These are phyloP conservation scores for Solanum pennellii DNA, from an alignment of 257 asterid species.

Conservation along the genomic window DNA sequence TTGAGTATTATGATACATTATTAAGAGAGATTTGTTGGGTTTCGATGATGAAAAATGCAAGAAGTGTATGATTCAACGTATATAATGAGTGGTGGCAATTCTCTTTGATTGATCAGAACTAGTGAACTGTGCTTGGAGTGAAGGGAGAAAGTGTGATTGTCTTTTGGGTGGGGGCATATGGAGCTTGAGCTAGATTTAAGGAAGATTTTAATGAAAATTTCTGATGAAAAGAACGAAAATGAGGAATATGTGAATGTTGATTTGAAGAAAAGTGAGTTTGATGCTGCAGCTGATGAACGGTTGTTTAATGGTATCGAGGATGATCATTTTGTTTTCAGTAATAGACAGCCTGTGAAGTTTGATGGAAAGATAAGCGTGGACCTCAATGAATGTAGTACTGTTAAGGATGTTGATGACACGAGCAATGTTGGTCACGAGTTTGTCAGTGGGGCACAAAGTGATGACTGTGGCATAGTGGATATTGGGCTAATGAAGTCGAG, in stretches of 20 bases:
- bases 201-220: conserved; percentile 18
- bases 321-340: neutral
- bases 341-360: neutral
- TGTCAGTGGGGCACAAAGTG: neutral
- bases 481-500: neutral
- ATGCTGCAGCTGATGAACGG: neutral
- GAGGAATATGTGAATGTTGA: neutral
- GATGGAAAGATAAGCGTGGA: neutral
- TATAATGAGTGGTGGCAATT: neutral
- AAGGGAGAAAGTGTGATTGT: neutral
- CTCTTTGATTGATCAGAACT: neutral
- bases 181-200: conserved; percentile 39
- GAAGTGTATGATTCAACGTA: neutral
- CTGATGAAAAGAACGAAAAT: conserved; percentile 23
- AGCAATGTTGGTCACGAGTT: neutral
- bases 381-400: neutral
- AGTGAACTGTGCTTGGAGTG: neutral
- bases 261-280: neutral
- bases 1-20: conserved; percentile 23
- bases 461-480: conserved; percentile 4
- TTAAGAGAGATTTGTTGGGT: conserved; percentile 23
- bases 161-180: conserved; percentile 15
- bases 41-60: neutral
- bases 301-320: neutral
- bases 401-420: neutral